Evolutionary conservation across 139 green algal genomes (phyloP).

Genomic region (Chlorella sp.): DNA sequence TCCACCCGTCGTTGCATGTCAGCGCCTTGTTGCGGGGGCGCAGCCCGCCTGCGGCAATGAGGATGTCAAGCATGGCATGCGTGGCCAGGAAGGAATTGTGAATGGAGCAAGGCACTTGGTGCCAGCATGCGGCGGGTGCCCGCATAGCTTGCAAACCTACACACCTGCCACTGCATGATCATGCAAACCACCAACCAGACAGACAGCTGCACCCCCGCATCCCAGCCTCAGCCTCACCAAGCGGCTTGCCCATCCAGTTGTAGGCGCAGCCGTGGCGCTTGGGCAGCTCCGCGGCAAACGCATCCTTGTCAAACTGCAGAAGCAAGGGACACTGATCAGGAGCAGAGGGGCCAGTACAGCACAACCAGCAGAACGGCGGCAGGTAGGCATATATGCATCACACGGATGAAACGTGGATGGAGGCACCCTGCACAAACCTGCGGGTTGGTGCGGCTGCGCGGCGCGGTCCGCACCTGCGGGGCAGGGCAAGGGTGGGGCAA

Average conservation of each 20-base stretch:
- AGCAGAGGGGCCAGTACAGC: too few species aligned
- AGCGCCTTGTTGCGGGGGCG: constrained; percentile 20
- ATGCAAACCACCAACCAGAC: too few species aligned
- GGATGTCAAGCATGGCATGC: background rate
- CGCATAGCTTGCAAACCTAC: too few species aligned
- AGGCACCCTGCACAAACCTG: too few species aligned
- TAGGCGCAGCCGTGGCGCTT: constrained; percentile 20
- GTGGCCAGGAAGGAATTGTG: background rate
- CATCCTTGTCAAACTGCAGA: constrained; percentile 45
- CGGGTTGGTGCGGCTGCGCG: constrained; percentile 31
- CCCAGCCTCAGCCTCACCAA: constrained; percentile 14
- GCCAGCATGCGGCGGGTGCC: too few species aligned
- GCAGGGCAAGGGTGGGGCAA: background rate
- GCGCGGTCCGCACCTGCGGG: constrained; percentile 14
- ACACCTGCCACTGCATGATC: too few species aligned
- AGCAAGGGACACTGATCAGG: too few species aligned
- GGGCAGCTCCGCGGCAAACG: constrained; percentile 12
- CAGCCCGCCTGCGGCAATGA: constrained; percentile 17
- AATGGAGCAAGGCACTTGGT: too few species aligned
- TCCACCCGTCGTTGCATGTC: constrained; percentile 33
- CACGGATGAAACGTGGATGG: too few species aligned
- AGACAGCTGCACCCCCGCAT: too few species aligned
- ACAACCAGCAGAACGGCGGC: too few species aligned
- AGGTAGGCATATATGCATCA: too few species aligned
- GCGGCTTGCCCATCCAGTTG: constrained; percentile 42